Evolutionary conservation across 495 filamentous ascomycete genomes (phyloP).

Genomic region (Apiosordaria backusii): DNA sequence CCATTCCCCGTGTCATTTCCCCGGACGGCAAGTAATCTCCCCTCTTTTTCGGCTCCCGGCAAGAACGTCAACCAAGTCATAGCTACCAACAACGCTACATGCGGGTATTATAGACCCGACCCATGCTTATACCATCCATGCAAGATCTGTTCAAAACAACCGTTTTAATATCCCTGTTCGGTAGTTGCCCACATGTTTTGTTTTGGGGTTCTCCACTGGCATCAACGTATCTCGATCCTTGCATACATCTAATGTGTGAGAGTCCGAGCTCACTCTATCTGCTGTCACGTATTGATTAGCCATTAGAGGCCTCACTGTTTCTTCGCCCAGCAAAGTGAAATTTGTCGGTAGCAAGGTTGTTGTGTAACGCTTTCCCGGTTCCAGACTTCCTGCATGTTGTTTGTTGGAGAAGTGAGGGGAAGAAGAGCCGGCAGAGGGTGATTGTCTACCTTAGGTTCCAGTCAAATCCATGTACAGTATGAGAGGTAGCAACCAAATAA

Average conservation of each 20-base stretch:
- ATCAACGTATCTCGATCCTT: not conserved
- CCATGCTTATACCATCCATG: not conserved
- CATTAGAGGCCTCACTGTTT: not conserved
- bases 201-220: not conserved
- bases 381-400: not conserved
- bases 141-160: not conserved
- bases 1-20: not conserved
- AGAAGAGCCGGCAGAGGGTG: slow-evolving; percentile 2
- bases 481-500: not conserved
- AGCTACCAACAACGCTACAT: not conserved
- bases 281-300: not conserved
- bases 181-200: not conserved
- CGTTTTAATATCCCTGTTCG: not conserved
- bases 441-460: slow-evolving; percentile 1
- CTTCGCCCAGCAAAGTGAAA: not conserved
- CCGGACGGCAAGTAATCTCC: not conserved
- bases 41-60: not conserved
- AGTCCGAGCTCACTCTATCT: not conserved
- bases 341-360: not conserved
- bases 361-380: not conserved
- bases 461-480: not conserved
- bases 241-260: not conserved
- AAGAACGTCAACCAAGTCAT: not conserved
- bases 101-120: slow-evolving; percentile 10
- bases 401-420: slow-evolving; percentile 10